Evolutionary conservation across 2,329 filamentous ascomycete genomes (phyloP), one percentile per base, ranked within the genome.

Genomic region (Akanthomyces lecanii): DNA sequence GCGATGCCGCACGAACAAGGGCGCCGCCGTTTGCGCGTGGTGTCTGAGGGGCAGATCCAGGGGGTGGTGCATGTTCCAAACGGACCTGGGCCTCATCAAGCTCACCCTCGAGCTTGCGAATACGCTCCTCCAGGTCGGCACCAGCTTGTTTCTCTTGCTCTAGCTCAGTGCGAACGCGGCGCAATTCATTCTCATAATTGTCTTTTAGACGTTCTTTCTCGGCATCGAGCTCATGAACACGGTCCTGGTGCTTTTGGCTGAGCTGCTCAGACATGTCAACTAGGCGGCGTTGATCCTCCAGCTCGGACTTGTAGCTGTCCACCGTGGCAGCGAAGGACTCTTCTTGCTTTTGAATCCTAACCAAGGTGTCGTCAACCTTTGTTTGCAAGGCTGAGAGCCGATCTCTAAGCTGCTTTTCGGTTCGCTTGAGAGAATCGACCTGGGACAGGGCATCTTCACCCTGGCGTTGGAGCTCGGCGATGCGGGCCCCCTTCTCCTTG

Each of bases 401-500:
- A 67, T 89, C 86, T 68, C 92, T 89, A 40, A 97, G 84, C 33
- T 90, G 85, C 64, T 90, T 86, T 72, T 97, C 93, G 45, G 87
- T 90, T 45, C 90, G 88, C 71, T 89, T 89, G 25, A 96, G 79
- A 11, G 89, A 84, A 62, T 97, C 92, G 59, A 92, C 83, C 38
- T 85, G 89, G 23, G 90, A 88, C 66, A 84, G 88, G 51, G 89
- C 86, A 68, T 99, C 95, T 68, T 98, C 94, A 68, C 94, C 90
- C 65, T 90, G 86, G 60, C 92, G 90, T 75, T 97, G 91, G 33
- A 99, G 85, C 70, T 96, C 91, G 10, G 92, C 85, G 69, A 98
- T 91, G 45, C 91, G 89, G 1, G 92, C 89, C 66, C 91, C 91
- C 81, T 97, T 98, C 73, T 99, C 95, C 73, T 97, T 98, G 66